Evolutionary conservation across 2,329 filamentous ascomycete genomes (phyloP).

Genomic region (Immersiporthe knoxdaviesiana): DNA sequence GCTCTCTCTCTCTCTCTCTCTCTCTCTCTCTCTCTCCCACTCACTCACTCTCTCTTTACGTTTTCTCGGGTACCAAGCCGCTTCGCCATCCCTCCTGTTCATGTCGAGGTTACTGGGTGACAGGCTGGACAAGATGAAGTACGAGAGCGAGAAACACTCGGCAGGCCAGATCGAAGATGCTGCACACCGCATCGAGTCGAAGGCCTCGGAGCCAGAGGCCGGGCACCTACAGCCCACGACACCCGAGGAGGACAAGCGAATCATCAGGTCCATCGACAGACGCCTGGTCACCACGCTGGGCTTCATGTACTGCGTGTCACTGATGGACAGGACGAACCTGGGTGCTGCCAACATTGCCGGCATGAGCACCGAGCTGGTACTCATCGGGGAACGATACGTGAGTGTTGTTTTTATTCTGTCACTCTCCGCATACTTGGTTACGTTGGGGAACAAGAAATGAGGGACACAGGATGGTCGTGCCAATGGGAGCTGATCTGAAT

Average conservation of each 20-base stretch:
- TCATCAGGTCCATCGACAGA: slow-evolving; percentile 71
- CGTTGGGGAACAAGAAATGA: too few species aligned
- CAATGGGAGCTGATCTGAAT: too few species aligned
- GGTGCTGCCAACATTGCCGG: slow-evolving; percentile 74
- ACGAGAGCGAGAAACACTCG: slow-evolving; percentile 35
- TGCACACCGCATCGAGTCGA: slow-evolving; percentile 34
- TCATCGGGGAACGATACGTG: slow-evolving; percentile 52
- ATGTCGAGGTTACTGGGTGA: neutral
- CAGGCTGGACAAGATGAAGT: slow-evolving; percentile 32
- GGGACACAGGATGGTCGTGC: too few species aligned
- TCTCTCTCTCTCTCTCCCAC: too few species aligned
- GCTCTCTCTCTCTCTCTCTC: too few species aligned
- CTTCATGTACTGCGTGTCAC: slow-evolving; percentile 71
- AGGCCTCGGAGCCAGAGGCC: slow-evolving; percentile 37
- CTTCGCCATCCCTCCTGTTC: too few species aligned
- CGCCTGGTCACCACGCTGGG: slow-evolving; percentile 66
- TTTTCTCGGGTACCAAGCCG: too few species aligned
- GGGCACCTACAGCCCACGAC: slow-evolving; percentile 51
- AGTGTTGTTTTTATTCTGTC: slow-evolving; percentile 30
- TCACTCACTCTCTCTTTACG: too few species aligned
- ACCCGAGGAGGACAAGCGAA: slow-evolving; percentile 64
- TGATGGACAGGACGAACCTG: slow-evolving; percentile 82
- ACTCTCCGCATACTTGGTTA: too few species aligned
- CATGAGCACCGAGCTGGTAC: slow-evolving; percentile 52
- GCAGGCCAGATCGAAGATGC: slow-evolving; percentile 23